Base-by-base conservation (phyloP, 2,329 filamentous ascomycete genomes). In the Torrubiellomyces zombiae region DNA sequence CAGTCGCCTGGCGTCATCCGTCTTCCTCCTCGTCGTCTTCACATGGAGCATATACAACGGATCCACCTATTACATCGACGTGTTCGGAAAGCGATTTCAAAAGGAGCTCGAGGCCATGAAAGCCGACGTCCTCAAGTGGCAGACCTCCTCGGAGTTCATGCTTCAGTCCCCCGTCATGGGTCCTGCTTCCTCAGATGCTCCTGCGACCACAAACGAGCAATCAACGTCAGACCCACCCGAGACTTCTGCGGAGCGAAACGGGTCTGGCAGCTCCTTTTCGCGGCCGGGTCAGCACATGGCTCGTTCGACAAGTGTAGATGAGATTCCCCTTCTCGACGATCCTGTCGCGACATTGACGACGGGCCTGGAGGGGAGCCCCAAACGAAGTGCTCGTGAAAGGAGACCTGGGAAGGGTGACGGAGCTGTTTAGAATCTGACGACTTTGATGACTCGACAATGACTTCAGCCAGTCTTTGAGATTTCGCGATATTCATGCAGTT, bases 31-130 rank as follows among this genome's bases (percentile, higher is more conserved):
- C 27, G 55, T 68, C 3, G 73, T 98, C n/a, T 95, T 98, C 44
- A 63, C 71, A 21, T 94, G 85, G 83, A 91, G 81, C 38, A 77
- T 94, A 28, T 91, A 94, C 57, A 98, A 98, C 39, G 89, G 89
- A 16, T 82, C 89, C 11, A 95, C 85, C 1, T 98, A 79, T 51
- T 98, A 98, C 52, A 95, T 98, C 43, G 89, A 98, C 40, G 81
- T 95, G 2, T 98, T 95, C 47, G 89, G 91, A 27, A 92, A 80
- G 41, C 72, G 85, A 3, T 95, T 98, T 60, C 82, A 98, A 58
- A 93, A 86, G 45, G 89, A 98, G 50, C 62, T 98, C 9, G 85
- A 98, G 46, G 67, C 75, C 26, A 67, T 98, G 55, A 85, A 78
- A 52, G 70, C 70, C 28, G 89, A 98, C 43, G 83, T 98, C 7